Base-by-base conservation (phyloP, 2,329 filamentous ascomycete genomes). In the Pleochaeta shiraiana region DNA sequence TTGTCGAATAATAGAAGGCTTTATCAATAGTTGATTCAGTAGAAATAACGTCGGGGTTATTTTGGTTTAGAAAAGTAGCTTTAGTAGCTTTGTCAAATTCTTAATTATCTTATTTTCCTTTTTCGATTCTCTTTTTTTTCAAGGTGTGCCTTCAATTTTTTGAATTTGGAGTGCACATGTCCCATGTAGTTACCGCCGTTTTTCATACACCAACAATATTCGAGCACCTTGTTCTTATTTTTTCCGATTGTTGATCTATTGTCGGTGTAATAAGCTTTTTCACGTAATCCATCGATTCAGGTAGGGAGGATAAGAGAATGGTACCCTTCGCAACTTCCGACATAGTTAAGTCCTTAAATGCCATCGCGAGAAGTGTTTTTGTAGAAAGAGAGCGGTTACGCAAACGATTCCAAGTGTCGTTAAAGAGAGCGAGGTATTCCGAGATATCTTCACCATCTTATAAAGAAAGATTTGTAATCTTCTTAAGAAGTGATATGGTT, bases 301-400 rank as follows among this genome's bases (percentile, higher is more conserved):
- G 55, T 19, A 59, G 30, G 16, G 26, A 59, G 55, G 28, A 33
- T n/a, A 59, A 26, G 4, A 59, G 6, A 31, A 59, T 31, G 7
- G 55, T 28, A 31, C 55, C 55, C 33, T 59, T 59, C 33, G 26
- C 26, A 21, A 31, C 55, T n/a, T 59, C 55, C 3, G 26, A 59
- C 16, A n/a, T 21, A 12, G 26, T 59, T 28, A 59, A 28, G 28
- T 59, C 55, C 26, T 31, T 19, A n/a, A 59, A 59, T 59, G 26
- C 55, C 26, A 5, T 59, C 19, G 55, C 14, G 21, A 59, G 55
- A 31, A 28, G 30, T n/a, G 55, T 33, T 19, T 19, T 33, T 68
- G 16, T 72, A 72, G 33, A 68, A 71, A 57, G 79, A 83, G 70
- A 74, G 81, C 64, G 78, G 76, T 71, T 78, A 74, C 30, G 28